Evolutionary conservation across 2,329 filamentous ascomycete species (phyloP).

Genomic region (Nothopassalora personata): DNA sequence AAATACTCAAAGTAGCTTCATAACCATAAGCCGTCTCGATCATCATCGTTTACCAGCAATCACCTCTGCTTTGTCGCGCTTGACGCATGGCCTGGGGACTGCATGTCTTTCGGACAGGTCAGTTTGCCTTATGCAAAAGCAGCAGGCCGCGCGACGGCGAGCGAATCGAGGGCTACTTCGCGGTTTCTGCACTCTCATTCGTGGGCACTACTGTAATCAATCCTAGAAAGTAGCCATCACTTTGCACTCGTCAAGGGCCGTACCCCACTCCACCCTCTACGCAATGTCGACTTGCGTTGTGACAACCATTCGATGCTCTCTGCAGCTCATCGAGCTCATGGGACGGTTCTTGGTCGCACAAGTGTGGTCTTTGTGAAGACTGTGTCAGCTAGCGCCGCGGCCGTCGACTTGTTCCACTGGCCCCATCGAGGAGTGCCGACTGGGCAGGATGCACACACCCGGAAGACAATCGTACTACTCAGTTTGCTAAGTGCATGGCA

Average conservation of each 20-base stretch:
- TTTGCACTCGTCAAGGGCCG: background rate
- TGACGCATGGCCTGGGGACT: background rate
- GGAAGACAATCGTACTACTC: slow-evolving; percentile 13
- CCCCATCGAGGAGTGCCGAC: slow-evolving; percentile 9
- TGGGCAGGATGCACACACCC: slow-evolving; percentile 14
- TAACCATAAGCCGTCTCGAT: background rate
- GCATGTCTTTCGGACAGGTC: slow-evolving; percentile 10
- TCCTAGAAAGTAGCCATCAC: slow-evolving; percentile 6
- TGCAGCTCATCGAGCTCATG: background rate
- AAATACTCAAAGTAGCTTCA: slow-evolving; percentile 3
- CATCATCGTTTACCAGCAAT: background rate
- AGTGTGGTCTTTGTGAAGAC: slow-evolving; percentile 1
- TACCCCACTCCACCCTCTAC: slow-evolving; percentile 9
- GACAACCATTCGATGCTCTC: background rate
- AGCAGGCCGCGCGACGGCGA: slow-evolving; percentile 5
- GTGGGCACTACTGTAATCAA: slow-evolving; percentile 9
- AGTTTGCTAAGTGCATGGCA: slow-evolving; percentile 13
- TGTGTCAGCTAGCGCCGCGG: slow-evolving; percentile 14
- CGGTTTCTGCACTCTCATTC: slow-evolving; percentile 17
- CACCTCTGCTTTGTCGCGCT: background rate
- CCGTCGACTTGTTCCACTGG: slow-evolving; percentile 11
- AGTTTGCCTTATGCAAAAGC: slow-evolving; percentile 7
- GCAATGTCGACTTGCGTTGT: slow-evolving; percentile 11
- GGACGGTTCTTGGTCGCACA: background rate
- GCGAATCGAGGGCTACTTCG: slow-evolving; percentile 17